phyloP scores from a whole-genome alignment of 2,329 filamentous ascomycete species.

The Ilyonectria robusta region DNA sequence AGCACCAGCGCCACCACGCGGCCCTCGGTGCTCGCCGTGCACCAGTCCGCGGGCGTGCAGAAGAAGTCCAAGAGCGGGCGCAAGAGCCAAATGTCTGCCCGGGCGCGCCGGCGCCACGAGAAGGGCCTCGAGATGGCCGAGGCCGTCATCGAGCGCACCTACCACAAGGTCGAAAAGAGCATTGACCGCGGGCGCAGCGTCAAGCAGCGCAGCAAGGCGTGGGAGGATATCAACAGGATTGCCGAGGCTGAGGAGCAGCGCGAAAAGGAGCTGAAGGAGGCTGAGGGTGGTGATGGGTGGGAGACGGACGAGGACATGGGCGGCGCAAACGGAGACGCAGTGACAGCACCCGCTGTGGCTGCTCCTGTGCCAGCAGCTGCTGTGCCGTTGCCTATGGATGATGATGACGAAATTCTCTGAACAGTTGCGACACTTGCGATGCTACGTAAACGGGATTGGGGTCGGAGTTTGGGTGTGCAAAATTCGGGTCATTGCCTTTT shows the following conservation, averaged over 20 bases:
- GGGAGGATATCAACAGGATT: constrained; percentile 71
- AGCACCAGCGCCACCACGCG: constrained; percentile 58
- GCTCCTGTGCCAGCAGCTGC: constrained; percentile 9
- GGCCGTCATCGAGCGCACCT: constrained; percentile 71
- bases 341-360: constrained; percentile 17
- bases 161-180: constrained; percentile 69
- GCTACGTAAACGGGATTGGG: constrained; percentile 26
- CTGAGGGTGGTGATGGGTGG: constrained; percentile 45
- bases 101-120: constrained; percentile 69
- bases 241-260: constrained; percentile 39
- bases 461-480: constrained; percentile 48
- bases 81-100: constrained; percentile 68
- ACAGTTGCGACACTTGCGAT: constrained; percentile 16
- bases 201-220: constrained; percentile 65
- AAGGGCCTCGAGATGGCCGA: constrained; percentile 71
- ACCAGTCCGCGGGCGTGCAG: constrained; percentile 75
- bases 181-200: constrained; percentile 63
- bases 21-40: constrained; percentile 78
- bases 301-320: constrained; percentile 57
- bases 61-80: constrained; percentile 75
- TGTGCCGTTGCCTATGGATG: constrained; percentile 40
- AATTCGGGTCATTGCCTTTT: constrained; percentile 31
- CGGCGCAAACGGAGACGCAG: constrained; percentile 33
- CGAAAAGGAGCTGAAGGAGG: constrained; percentile 39
- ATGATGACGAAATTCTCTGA: constrained; percentile 54